Conservation (phyloP, 345 rosid genomes). For the Eutrema yunnanense region DNA sequence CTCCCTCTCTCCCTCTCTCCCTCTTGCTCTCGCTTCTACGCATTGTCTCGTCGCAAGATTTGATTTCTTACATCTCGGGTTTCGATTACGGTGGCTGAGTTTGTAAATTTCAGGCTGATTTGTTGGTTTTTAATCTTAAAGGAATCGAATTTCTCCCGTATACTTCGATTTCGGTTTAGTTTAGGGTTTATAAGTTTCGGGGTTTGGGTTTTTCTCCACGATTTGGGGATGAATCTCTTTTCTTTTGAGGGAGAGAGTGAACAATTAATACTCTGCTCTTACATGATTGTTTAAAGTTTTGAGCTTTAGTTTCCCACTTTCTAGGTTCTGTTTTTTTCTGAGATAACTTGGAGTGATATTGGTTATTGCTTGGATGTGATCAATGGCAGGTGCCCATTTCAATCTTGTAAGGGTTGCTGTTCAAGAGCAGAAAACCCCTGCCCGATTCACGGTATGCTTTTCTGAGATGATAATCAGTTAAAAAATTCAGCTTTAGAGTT, state of each 20-base stretch:
- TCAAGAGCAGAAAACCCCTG: conserved; percentile 94
- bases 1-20: neutral
- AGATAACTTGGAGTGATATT: neutral
- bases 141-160: neutral
- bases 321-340: neutral
- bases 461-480: neutral
- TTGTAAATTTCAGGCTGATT: neutral
- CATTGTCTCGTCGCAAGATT: neutral
- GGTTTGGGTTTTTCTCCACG: neutral
- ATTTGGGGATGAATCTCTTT: neutral
- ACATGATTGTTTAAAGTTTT: neutral
- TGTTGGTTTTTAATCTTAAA: neutral
- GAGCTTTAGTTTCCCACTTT: neutral
- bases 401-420: conserved; percentile 94
- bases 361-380: conserved; percentile 18
- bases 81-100: neutral
- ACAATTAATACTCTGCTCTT: no score
- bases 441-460: conserved; percentile 74
- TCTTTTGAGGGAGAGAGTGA: neutral
- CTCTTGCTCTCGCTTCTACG: neutral
- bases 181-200: neutral
- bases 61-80: neutral
- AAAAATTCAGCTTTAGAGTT: neutral
- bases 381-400: conserved; percentile 81
- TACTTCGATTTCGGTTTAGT: neutral